Base-by-base conservation (phyloP, 2,329 filamentous ascomycete genomes). In the Apiospora hydei region DNA sequence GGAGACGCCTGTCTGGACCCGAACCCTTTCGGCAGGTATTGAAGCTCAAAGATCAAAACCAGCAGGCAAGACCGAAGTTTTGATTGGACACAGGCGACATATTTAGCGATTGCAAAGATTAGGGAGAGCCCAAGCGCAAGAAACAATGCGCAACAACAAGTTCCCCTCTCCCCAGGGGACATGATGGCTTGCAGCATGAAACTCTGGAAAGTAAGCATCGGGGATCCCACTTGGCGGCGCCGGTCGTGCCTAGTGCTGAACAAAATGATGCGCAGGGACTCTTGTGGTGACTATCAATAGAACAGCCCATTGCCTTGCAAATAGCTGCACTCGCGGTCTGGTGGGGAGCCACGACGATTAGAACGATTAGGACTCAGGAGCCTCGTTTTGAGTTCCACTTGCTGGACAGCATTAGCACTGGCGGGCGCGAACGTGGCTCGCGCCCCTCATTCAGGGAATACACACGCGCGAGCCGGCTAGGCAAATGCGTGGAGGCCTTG, bases 361-460 rank as follows among this genome's bases (percentile, higher is more conserved):
- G 53, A 57, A 30, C 16, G 16, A 61, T 26, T 18, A 46, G 44
- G 18, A 61, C 26, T 30, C 26, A 30, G 26, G 26, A 41, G 57
- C 57, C 57, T 64, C 57, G 18, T 64, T 64, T 64, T 64, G 57
- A 64, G 57, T 64, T 64, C 57, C 57, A 41, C 57, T 64, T 64
- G 26, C 16, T 64, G 21, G 34, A 41, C 38, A 64, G 57, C 57
- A 41, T 61, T 21, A 61, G 53, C 53, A 38, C 21, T 38, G 7
- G 53, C 38, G 30, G 5, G 30, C 16, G 18, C 21, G 57, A 64
- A 64, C 34, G 34, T 41, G 57, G 41, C 41, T 13, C 41, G 41
- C 41, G 41, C 41, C 41, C 41, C 41, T 43, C 41, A 3, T 11
- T 43, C 10, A 14, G 1, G 41, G 10, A 43, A 43, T 43, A 1